These are phyloP conservation scores for Xylariaceae sp. DNA, from an alignment of 2,329 filamentous ascomycete species.

Conservation along the genomic window DNA sequence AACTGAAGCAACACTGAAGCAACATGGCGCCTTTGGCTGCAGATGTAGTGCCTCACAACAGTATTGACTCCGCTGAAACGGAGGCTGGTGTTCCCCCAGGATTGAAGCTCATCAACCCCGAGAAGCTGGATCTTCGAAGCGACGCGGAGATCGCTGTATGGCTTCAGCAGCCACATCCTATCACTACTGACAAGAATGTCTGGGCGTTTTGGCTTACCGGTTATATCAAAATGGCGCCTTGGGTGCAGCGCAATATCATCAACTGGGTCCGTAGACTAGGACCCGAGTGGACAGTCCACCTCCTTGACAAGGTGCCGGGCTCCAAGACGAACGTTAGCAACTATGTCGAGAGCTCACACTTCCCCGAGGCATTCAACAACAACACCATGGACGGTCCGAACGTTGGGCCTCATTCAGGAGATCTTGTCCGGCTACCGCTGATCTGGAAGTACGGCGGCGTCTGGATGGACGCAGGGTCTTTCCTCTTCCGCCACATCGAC, in stretches of 20 bases:
- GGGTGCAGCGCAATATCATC: constrained; percentile 45
- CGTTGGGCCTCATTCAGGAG: constrained; percentile 51
- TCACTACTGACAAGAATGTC: constrained; percentile 48
- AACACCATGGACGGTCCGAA: constrained; percentile 51
- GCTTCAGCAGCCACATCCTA: constrained; percentile 38
- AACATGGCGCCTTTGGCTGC: constrained; percentile 30
- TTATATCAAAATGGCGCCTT: constrained; percentile 41
- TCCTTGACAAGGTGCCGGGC: constrained; percentile 45
- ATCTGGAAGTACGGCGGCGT: constrained; percentile 50
- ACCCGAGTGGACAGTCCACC: constrained; percentile 47
- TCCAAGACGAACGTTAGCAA: constrained; percentile 45
- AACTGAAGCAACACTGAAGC: not conserved
- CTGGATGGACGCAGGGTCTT: constrained; percentile 51
- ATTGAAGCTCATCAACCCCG: constrained; percentile 30
- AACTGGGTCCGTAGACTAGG: constrained; percentile 47
- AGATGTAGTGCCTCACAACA: constrained; percentile 17
- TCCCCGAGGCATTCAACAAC: constrained; percentile 50
- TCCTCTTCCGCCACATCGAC: constrained; percentile 49
- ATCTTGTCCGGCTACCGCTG: constrained; percentile 52
- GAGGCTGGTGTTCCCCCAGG: constrained; percentile 30
- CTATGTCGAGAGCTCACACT: constrained; percentile 43
- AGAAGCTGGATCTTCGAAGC: constrained; percentile 38
- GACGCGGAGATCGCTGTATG: constrained; percentile 41
- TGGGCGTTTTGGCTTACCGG: constrained; percentile 52
- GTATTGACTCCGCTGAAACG: constrained; percentile 11